Conservation (phyloP, 2,329 filamentous ascomycete genomes). For the Atkinsonella hypoxylon region DNA sequence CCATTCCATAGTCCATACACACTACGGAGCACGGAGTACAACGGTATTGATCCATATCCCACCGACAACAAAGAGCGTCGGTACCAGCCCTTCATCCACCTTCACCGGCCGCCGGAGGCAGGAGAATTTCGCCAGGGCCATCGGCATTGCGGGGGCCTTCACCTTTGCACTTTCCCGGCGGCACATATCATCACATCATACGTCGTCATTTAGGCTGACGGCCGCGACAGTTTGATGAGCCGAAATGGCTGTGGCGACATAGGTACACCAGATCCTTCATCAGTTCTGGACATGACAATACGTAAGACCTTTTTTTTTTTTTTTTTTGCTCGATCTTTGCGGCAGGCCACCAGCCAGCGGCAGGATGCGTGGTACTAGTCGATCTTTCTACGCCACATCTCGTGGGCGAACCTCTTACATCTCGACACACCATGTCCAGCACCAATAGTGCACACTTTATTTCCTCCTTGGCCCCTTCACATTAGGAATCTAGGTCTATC, state of each 20-base stretch:
- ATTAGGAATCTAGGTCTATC: neutral
- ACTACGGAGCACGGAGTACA: no score
- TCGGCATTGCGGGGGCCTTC: neutral
- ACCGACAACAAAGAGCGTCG: neutral
- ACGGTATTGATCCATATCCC: neutral
- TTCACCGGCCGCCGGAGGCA: neutral
- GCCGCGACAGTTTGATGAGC: no score
- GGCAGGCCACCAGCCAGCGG: neutral
- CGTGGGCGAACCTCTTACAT: neutral
- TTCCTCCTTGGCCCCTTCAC: neutral
- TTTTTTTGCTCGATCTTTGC: no score
- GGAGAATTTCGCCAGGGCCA: neutral
- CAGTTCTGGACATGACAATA: no score
- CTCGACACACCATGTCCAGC: neutral
- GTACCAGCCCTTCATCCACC: no score
- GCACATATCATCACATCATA: no score
- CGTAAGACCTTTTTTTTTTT: no score
- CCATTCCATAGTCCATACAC: neutral
- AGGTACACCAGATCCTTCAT: no score
- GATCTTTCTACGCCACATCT: neutral
- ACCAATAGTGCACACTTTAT: neutral
- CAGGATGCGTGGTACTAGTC: neutral
- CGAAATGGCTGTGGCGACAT: no score
- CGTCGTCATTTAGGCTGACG: no score
- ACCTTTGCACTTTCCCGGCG: neutral